Evolutionary conservation across 208 protist species (phyloP), one percentile per base, ranked within the genome.

Genomic region (Trypanosoma caninum): DNA sequence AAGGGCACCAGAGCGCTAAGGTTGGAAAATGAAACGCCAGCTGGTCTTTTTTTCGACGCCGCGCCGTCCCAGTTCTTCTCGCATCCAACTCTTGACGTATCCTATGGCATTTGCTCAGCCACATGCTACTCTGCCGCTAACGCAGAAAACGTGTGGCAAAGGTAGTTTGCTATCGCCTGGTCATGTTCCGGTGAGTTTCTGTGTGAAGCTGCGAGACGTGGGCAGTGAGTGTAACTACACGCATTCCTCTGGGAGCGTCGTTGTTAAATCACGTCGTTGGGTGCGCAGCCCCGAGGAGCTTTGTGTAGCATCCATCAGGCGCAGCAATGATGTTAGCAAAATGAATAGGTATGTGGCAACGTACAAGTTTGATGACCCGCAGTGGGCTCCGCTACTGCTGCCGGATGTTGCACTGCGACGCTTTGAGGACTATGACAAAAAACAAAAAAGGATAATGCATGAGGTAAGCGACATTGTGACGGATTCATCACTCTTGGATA

Each of bases 361-460:
- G n/a, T 95, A 95, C 71, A 95, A 93, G 68, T 84, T 93, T 53
- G 67, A 82, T 41, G 84, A 95, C 56, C 85, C 84, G 22, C 82
- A 91, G 54, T 95, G 89, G 86, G 63, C 71, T 27, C 76, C 84
- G 28, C 50, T 95, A n/a, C 72, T 94, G 33, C 59, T 91, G 52
- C 87, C 87, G 16, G 61, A 80, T 55, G 87, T 93, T 38, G 73
- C 69, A 57, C 52, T 87, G 8, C 62, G 62, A 23, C 53, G 45
- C 8, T 45, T 14, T 18, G 5, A 18, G 22, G 6, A 18, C 40
- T 1, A 1, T 10, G 40, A 77, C 53, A 59, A 71, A 7, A 59
- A 74, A 16, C 23, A 31, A 23, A 10, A 48, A 47, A 22, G 20
- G 2, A 23, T n/a, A 14, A 18, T 10, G 7, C 41, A 31, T 13